A percentile compares a stretch with the other conserved stretches of the same genome.
phyloP scores from a whole-genome alignment of 768 basidiomycete species.

The Naganishia friedmannii region DNA sequence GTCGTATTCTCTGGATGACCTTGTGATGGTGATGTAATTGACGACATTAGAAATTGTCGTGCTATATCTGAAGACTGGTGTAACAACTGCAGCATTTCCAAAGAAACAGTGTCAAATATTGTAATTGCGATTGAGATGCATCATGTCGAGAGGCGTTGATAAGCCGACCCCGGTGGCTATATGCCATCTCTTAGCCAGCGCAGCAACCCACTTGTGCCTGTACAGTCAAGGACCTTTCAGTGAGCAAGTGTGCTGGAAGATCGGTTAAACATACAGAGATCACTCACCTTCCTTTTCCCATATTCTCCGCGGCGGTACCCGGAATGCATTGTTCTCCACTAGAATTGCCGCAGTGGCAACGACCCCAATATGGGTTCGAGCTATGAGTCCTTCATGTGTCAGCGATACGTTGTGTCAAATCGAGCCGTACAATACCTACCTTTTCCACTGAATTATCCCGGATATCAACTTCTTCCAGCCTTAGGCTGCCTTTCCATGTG shows the following conservation, averaged over 20 bases:
- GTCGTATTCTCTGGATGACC: too few relatives aligned
- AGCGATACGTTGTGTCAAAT: background rate
- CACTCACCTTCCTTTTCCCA: slow-evolving; percentile 35
- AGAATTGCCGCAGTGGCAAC: slow-evolving; percentile 33
- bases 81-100: too few relatives aligned
- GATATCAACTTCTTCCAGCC: slow-evolving; percentile 29
- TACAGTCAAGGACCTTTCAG: too few relatives aligned
- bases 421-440: background rate
- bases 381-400: background rate
- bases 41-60: too few relatives aligned
- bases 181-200: slow-evolving; percentile 29
- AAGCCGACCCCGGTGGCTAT: background rate
- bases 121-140: too few relatives aligned
- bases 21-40: too few relatives aligned
- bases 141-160: background rate
- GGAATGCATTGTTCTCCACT: slow-evolving; percentile 37
- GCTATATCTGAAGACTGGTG: too few relatives aligned
- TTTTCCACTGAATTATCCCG: slow-evolving; percentile 30
- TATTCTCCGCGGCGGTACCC: slow-evolving; percentile 28
- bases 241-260: too few relatives aligned
- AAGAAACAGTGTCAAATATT: too few relatives aligned
- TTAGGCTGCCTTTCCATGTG: slow-evolving; percentile 9
- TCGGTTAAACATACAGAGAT: too few relatives aligned
- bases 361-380: slow-evolving; percentile 31
- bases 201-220: slow-evolving; percentile 28